Evolutionary conservation across 306 rosid species (phyloP), one percentile per base, ranked within the genome.

Genomic region (Begonia fuchsioides): DNA sequence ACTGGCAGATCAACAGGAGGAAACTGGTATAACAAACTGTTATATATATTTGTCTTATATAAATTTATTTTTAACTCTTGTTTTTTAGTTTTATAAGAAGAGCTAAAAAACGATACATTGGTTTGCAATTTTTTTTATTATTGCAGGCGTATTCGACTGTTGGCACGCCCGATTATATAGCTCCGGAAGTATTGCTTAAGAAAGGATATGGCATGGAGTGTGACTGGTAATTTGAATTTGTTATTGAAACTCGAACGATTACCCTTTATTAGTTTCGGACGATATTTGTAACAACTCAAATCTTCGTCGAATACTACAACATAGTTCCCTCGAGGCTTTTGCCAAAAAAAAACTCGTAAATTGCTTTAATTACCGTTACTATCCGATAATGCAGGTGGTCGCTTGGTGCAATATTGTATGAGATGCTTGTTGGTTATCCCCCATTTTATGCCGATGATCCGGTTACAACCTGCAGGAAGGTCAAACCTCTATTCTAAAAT

Each of bases 351-450:
- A n/a, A n/a, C n/a, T n/a, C n/a, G n/a, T n/a, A n/a, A n/a, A n/a
- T n/a, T 26, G 35, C 35, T 26, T 4, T 26, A 26, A 4, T 26
- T 26, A 26, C 7, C 8, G 35, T 26, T 5, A 8, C 8, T 26
- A 26, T 26, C 35, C 35, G 8, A 4, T 26, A 6, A 49, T 68
- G 69, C 66, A 87, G 96, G 94, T 87, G 96, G 96, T 87, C 96
- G 41, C 96, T 87, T 64, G 96, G 94, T 55, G 96, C 96, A 43
- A 83, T 87, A 66, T 69, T 76, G 93, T 87, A 87, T 53, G 94
- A 87, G 70, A 87, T 87, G 96, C 93, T 87, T 45, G 81, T 87
- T 54, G 96, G 94, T 50, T 87, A 83, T 64, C 96, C 96, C 47
- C 94, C 96, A 43, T 87, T 87, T 68, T 87, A 83, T 64, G 78